A percentile compares a stretch with the other conserved stretches of the same genome.
phyloP scores from a whole-genome alignment of 257 asterid species.

The Plantago elongata region DNA sequence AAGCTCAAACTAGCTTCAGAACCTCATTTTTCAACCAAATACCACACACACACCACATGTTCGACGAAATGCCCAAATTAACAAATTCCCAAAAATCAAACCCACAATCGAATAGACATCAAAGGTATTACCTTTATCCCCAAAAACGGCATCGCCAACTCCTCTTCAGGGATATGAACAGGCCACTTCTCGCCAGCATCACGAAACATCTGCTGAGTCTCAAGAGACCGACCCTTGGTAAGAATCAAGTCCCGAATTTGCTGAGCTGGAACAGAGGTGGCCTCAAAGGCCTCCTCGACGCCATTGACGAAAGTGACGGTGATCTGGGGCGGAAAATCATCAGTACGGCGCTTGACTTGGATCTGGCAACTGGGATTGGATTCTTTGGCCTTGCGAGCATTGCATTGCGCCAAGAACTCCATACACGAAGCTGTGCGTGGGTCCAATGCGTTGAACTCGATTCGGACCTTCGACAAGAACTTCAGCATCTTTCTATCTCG shows the following conservation, averaged over 20 bases:
- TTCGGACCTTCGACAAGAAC: conserved; percentile 80
- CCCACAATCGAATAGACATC: not conserved
- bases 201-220: conserved; percentile 87
- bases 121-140: conserved; percentile 61
- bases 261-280: conserved; percentile 81
- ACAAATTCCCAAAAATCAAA: not conserved
- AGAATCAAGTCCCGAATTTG: conserved; percentile 73
- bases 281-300: conserved; percentile 76
- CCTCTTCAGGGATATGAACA: conserved; percentile 67
- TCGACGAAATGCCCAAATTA: conserved; percentile 36
- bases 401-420: conserved; percentile 95
- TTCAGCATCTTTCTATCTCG: conserved; percentile 52
- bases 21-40: not conserved
- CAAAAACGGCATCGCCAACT: conserved; percentile 49
- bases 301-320: conserved; percentile 89
- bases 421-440: conserved; percentile 81
- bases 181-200: conserved; percentile 98
- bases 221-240: conserved; percentile 78
- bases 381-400: conserved; percentile 82
- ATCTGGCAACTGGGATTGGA: conserved; percentile 87
- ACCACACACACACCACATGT: conserved; percentile 18
- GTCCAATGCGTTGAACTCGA: conserved; percentile 93
- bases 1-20: not conserved
- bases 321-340: conserved; percentile 80
- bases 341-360: conserved; percentile 91